Base-by-base conservation (phyloP, 1,139 yeast species). In the Saccharomyces hybrid region DNA sequence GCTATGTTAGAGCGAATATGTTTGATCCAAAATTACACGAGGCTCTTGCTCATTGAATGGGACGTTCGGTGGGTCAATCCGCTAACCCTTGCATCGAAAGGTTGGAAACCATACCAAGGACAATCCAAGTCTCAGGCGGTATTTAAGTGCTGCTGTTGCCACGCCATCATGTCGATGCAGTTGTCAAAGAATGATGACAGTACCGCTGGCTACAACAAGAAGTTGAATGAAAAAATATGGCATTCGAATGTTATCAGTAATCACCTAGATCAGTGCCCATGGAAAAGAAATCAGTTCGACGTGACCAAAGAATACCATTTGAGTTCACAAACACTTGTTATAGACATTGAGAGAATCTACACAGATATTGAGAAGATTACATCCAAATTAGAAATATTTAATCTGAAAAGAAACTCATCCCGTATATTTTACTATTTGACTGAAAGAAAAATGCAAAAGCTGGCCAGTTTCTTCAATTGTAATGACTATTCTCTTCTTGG, bases 61-160 rank as follows among this genome's bases (percentile, higher is more conserved):
- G 60, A 61, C 53, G 54, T 52, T 13, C 26, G 48, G 14, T 55
- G 57, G 54, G 46, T 60, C 34, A 61, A 61, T 50, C 61, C 62
- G 16, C 52, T 62, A 46, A 52, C 52, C 3, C 27, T 61, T 28
- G 60, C 60, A 13, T 53, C 64, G 13, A 56, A 57, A 19, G 66
- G 66, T 5, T 61, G 64, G 64, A 16, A 38, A 11, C 25, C 42
- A 16, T 38, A 38, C n/a, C 42, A 7, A 54, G 42, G 42, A 16
- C 23, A 47, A n/a, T 23, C 34, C 26, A 32, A 31, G 7, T 50
- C 44, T 3, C 52, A 34, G 14, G 25, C 52, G 11, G 52, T 50
- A 9, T 53, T 57, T 48, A 50, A 28, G 32, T 62, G 65, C 52
- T 16, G 41, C 7, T 50, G 56, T 34, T 62, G 65, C 53, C 47